Evolutionary conservation across 2,329 filamentous ascomycete species (phyloP), one percentile per base, ranked within the genome.

Genomic region (Verticillium zaregamsianum): DNA sequence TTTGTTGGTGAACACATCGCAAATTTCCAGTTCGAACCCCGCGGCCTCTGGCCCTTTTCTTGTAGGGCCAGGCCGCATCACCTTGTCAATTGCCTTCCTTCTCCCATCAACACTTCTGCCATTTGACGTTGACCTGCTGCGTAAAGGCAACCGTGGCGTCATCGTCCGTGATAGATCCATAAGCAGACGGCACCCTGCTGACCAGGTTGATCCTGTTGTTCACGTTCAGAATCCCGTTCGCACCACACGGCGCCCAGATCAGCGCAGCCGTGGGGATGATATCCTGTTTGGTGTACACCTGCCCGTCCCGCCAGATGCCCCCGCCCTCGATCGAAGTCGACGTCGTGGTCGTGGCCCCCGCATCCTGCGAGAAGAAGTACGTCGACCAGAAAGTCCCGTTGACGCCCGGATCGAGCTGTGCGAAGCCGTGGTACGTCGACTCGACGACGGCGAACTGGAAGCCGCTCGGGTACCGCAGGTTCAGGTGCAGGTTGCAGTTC

Each of bases 361-460:
- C 77, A 59, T 79, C 78, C 69, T 80, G 77, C 49, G 73, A 76
- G 72, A 80, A 80, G 72, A 77, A 80, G 71, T 80, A 80, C 54
- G 78, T 80, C 68, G 76, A 79, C 67, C 74, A 77, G 70, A 80
- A 80, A 58, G 72, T 76, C 32, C 78, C 78, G 7, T 76, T 79
- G 58, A 80, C 74, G 45, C 77, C 77, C 59, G 67, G 59, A 58
- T 80, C 78, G n/a, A 80, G 75, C 69, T 78, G 77, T 1, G 78
- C 78, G 63, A 77, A 80, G 62, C 78, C 78, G 73, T 80, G 78
- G 72, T 80, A 80, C n/a, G 78, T 80, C 64, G 75, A 77, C 66
- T 80, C 77, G 49, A 80, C 74, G 23, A 80, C 72, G 55, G 78
- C 70, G 70, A 77, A 80, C 69, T 80, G 78, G 72, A 79, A 80